Base-by-base conservation (phyloP, 2,329 filamentous ascomycete species). In the Didymella arachidicola region DNA sequence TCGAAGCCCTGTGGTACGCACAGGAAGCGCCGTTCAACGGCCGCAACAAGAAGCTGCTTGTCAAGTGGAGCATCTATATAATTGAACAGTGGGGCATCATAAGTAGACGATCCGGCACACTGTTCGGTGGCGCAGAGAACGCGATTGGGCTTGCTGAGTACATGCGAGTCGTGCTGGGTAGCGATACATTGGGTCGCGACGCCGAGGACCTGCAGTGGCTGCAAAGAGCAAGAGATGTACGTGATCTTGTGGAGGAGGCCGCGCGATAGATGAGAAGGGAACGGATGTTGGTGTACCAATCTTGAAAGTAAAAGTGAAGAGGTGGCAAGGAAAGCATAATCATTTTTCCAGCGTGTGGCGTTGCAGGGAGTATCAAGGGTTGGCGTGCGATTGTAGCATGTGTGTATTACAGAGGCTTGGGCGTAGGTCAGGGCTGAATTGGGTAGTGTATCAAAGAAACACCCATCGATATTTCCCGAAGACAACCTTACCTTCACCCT, bases 1-100 rank as follows among this genome's bases (percentile, higher is more conserved):
- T 91, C 10, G 88, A 91, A 71, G 78, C 80, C 27, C 84, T 90
- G 76, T 90, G 87, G 78, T 90, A 89, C 74, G 84, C 84, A 36
- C 86, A 89, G 62, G 85, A 89, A 66, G 79, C 83, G 6, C 88
- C 89, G 0, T 91, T 90, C 73, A 78, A 82, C 34, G 86, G 85
- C 4, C 74, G 79, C 4, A 68, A 86, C 55, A 81, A 85, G 44
- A 81, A 81, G 41, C 77, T 83, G 57, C 79, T 91, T 7, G 85
- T 85, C 2, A 81, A 81, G 26, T 87, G 90, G 72, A 82, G 90
- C 41, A 75, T 89, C 0, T 87, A 89, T 65, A 76, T 88, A 3
- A 79, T 87, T 4, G 78, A 83, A 56, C 78, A 81, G 54, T 92
- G 89, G 89, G 85, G 83, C 64, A 78, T 82, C 48, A 80, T 84